phyloP scores from a whole-genome alignment of 2,329 filamentous ascomycete genomes.

The Paraphaeosphaeria minitans region DNA sequence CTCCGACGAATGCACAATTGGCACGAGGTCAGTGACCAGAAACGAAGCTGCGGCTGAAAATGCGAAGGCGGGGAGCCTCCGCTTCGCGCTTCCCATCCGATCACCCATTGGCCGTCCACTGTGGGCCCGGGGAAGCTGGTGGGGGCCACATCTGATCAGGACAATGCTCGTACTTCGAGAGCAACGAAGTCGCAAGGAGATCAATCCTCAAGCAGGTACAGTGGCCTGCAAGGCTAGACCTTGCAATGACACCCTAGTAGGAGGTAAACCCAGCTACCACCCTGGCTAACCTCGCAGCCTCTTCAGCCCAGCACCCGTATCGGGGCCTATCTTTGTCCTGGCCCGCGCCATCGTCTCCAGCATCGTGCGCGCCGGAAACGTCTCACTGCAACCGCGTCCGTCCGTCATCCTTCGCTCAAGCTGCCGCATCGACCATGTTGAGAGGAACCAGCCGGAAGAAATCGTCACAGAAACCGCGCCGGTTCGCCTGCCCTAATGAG shows the following conservation, averaged over 20 bases:
- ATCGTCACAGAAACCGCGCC: neutral
- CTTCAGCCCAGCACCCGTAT: neutral
- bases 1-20: slow-evolving; percentile 11
- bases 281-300: neutral
- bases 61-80: slow-evolving; percentile 21
- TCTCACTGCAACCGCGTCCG: neutral
- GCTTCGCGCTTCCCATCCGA: slow-evolving; percentile 17
- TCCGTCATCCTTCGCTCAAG: slow-evolving; percentile 1
- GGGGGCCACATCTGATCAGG: slow-evolving; percentile 18
- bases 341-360: neutral
- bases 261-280: neutral
- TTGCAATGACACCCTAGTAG: too few relatives aligned
- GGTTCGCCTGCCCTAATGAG: neutral
- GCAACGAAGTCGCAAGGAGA: neutral
- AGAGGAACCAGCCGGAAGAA: neutral
- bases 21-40: slow-evolving; percentile 1
- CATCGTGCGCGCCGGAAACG: neutral
- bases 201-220: neutral
- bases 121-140: slow-evolving; percentile 4
- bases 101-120: slow-evolving; percentile 14
- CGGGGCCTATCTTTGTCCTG: neutral
- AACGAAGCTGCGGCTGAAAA: slow-evolving; percentile 17
- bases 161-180: slow-evolving; percentile 7
- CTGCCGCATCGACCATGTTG: slow-evolving; percentile 2
- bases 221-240: neutral